phyloP scores from a whole-genome alignment of 495 filamentous ascomycete genomes.

The Hypoxylon lenormandii region DNA sequence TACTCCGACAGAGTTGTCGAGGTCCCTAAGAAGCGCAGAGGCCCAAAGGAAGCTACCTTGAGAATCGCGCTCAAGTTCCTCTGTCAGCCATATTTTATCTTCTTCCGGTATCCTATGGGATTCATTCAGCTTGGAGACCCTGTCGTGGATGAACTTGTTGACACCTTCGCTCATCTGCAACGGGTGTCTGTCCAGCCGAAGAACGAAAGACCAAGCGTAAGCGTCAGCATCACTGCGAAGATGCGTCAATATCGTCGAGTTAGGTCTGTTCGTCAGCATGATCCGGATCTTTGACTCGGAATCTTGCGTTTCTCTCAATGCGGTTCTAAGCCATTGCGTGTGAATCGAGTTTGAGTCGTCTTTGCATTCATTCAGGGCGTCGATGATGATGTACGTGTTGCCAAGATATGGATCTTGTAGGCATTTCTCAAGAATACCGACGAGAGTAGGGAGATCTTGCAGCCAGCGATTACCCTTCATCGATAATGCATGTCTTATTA shows the following conservation, averaged over 20 bases:
- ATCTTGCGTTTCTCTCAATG: too few species aligned
- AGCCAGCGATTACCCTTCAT: neutral
- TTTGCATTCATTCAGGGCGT: neutral
- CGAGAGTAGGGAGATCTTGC: neutral
- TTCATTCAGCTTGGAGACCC: neutral
- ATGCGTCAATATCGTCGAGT: too few species aligned
- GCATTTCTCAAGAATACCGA: conserved; percentile 1
- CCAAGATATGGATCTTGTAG: neutral
- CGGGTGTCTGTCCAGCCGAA: neutral
- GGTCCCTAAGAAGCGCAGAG: conserved; percentile 1
- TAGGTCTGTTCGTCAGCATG: too few species aligned
- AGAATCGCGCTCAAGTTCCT: neutral
- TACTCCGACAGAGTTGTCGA: neutral
- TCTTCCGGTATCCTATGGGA: neutral
- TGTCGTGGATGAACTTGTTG: neutral
- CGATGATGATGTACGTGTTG: neutral
- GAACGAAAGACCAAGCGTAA: neutral
- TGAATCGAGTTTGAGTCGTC: neutral
- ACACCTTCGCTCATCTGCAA: neutral
- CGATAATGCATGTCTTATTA: neutral
- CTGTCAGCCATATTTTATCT: neutral
- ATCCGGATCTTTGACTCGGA: too few species aligned
- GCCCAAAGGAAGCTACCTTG: conserved; percentile 5
- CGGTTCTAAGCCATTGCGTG: too few species aligned
- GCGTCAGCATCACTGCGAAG: too few species aligned